A percentile compares a stretch with the other conserved stretches of the same genome.
phyloP scores from a whole-genome alignment of 1,284 basidiomycete species.

The Farysia itapuensis region DNA sequence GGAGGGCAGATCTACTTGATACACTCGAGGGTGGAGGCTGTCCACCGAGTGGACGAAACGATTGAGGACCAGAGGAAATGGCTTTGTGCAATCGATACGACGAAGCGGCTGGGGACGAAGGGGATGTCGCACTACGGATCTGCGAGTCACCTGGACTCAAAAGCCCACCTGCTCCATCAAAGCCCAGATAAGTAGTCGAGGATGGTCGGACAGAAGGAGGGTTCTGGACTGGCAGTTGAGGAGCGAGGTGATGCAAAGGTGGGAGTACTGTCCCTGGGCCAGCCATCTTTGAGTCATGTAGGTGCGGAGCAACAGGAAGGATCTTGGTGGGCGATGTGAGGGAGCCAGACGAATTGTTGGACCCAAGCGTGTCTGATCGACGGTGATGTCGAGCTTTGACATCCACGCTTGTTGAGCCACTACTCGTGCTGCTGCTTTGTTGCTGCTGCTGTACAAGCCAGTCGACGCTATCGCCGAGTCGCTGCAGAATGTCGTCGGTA shows the following conservation, averaged over 20 bases:
- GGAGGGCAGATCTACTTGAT: not conserved
- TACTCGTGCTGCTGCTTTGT: constrained; percentile 5
- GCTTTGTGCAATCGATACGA: not conserved
- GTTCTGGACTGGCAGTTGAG: constrained; percentile 2
- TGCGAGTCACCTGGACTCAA: constrained; percentile 25
- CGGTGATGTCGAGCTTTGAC: constrained; percentile 3
- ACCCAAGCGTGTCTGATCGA: constrained; percentile 5
- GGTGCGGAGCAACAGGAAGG: not conserved
- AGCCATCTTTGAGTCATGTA: not conserved
- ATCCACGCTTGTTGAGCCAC: no score
- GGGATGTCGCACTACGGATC: constrained; percentile 7
- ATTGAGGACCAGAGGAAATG: not conserved
- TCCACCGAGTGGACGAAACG: not conserved
- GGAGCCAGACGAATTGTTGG: not conserved
- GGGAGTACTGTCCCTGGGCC: not conserved
- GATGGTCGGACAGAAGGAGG: constrained; percentile 14
- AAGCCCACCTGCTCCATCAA: constrained; percentile 29
- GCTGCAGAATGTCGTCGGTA: constrained; percentile 42
- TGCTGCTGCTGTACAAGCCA: constrained; percentile 31
- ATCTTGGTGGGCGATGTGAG: not conserved
- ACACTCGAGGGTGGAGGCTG: not conserved
- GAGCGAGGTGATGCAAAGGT: constrained; percentile 3
- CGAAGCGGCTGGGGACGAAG: constrained; percentile 6
- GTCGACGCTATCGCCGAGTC: constrained; percentile 37
- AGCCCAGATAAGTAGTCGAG: constrained; percentile 31